Conservation (phyloP, 106 monocot genomes). For the Platanthera zijinensis region DNA sequence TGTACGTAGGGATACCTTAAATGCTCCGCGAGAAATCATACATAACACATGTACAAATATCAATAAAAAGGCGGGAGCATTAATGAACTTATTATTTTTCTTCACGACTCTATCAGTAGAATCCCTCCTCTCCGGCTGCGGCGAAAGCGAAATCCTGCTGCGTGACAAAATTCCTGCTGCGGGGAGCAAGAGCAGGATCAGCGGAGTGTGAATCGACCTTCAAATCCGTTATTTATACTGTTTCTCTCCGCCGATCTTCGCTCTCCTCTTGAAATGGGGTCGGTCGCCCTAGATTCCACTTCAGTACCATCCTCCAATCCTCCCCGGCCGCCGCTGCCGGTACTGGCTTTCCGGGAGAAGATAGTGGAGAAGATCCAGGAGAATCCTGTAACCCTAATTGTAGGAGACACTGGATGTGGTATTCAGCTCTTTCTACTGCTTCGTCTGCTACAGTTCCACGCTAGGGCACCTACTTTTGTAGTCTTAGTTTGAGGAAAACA, state of each 20-base stretch:
- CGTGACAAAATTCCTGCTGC: background rate
- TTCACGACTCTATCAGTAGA: background rate
- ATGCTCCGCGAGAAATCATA: constrained; percentile 1
- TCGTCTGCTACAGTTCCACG: background rate
- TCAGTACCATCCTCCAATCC: background rate
- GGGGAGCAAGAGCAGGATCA: background rate
- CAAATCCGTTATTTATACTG: background rate
- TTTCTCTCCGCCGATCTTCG: background rate
- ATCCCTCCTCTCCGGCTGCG: background rate
- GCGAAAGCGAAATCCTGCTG: background rate
- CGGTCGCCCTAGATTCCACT: constrained; percentile 4
- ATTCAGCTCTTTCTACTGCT: background rate
- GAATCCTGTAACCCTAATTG: constrained; percentile 70
- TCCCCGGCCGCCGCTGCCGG: constrained; percentile 30
- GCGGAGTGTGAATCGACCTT: background rate
- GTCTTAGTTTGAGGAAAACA: background rate
- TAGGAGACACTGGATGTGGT: constrained; percentile 84
- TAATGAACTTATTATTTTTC: no score
- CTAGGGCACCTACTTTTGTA: background rate
- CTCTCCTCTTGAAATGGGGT: constrained; percentile 1
- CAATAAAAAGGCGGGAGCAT: background rate
- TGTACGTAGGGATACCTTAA: background rate
- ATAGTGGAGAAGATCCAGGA: constrained; percentile 63
- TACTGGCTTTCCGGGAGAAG: constrained; percentile 41
- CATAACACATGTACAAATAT: background rate